Percentiles rank a stretch among this genome's conserved stretches.
These are phyloP conservation scores for Phytophthora hybrid DNA, from an alignment of 352 stramenopile species.

Conservation along the genomic window DNA sequence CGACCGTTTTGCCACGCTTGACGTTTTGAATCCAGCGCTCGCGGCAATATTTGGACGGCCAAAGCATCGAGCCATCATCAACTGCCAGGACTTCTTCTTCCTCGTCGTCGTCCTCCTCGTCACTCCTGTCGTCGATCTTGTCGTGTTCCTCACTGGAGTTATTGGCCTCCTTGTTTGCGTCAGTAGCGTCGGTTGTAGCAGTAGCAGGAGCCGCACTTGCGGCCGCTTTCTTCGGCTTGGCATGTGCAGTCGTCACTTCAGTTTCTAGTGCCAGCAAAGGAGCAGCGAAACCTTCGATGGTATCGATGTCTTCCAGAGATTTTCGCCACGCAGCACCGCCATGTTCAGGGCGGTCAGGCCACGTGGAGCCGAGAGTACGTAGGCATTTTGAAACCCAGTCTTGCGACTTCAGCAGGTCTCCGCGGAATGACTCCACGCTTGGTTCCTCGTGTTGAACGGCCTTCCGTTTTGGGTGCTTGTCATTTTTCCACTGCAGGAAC, in stretches of 20 bases:
- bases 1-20: conserved; percentile 56
- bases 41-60: conserved; percentile 76
- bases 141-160: conserved; percentile 33
- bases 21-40: conserved; percentile 78
- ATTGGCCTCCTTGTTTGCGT: conserved; percentile 23
- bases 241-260: conserved; percentile 67
- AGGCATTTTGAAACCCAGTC: conserved; percentile 71
- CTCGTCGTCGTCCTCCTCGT: conserved; percentile 83
- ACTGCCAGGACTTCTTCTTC: conserved; percentile 68
- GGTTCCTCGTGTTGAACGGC: conserved; percentile 35
- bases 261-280: conserved; percentile 69
- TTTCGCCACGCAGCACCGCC: conserved; percentile 60
- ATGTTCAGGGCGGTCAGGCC: conserved; percentile 55
- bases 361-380: conserved; percentile 66
- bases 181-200: conserved; percentile 2
- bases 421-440: conserved; percentile 58
- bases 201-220: conserved; percentile 6
- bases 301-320: conserved; percentile 46
- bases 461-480: conserved; percentile 54
- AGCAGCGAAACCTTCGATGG: conserved; percentile 46
- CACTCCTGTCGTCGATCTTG: conserved; percentile 59
- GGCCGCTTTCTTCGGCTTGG: conserved; percentile 37
- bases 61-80: conserved; percentile 73
- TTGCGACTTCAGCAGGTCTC: conserved; percentile 68
- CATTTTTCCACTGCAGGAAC: conserved; percentile 74